phyloP scores from a whole-genome alignment of 2,329 filamentous ascomycete genomes.

The Stagonosporopsis rhizophila region DNA sequence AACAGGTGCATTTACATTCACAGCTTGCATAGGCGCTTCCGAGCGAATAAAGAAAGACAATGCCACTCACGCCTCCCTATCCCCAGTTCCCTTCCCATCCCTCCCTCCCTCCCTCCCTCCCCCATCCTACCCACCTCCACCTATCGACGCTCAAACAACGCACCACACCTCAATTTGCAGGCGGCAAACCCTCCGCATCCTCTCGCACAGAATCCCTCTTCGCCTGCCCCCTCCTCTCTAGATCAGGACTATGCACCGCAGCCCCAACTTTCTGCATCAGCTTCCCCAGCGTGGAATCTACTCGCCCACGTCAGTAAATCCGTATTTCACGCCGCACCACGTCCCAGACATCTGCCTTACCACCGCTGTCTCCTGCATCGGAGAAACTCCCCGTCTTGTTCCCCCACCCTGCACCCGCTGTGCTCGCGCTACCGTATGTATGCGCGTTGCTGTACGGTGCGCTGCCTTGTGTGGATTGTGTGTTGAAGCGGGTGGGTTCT shows the following conservation, averaged over 20 bases:
- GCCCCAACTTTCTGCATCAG: conserved; percentile 65
- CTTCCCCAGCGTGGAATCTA: conserved; percentile 62
- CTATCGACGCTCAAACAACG: neutral
- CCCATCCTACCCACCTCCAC: too few relatives aligned
- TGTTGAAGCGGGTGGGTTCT: neutral
- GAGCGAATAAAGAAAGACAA: neutral
- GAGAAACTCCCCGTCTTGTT: conserved; percentile 47
- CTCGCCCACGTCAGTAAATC: conserved; percentile 5
- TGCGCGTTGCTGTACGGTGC: conserved; percentile 35
- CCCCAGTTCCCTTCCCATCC: neutral
- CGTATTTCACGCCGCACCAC: neutral
- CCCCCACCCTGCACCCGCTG: conserved; percentile 48
- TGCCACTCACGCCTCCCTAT: neutral
- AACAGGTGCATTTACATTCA: neutral
- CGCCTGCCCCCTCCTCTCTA: conserved; percentile 59
- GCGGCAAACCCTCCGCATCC: neutral
- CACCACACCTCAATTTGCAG: neutral
- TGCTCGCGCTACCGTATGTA: conserved; percentile 41
- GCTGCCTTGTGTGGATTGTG: conserved; percentile 18
- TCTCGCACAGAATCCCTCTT: conserved; percentile 54
- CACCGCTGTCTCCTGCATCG: too few relatives aligned
- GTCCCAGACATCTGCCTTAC: too few relatives aligned
- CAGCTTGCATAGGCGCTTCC: neutral
- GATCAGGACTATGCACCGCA: conserved; percentile 56
- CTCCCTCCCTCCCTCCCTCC: neutral